A percentile compares a stretch with the other conserved stretches of the same genome.
phyloP scores from a whole-genome alignment of 352 stramenopile genomes.

The Phytopythium vexans region DNA sequence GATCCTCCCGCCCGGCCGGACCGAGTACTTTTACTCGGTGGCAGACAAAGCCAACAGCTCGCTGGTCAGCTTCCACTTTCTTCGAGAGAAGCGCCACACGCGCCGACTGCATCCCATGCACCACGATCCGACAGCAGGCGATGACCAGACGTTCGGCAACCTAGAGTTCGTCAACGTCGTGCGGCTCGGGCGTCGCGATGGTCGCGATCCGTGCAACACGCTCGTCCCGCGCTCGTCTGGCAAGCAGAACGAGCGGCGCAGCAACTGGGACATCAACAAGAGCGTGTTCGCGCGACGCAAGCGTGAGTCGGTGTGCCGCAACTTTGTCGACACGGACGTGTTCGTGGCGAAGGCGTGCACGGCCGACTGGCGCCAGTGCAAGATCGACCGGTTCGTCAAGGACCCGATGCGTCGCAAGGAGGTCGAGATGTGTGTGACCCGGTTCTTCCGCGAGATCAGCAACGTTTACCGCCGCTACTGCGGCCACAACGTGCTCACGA shows the following conservation, averaged over 20 bases:
- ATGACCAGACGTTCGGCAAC: constrained; percentile 18
- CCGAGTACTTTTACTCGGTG: constrained; percentile 76
- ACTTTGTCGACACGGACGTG: constrained; percentile 62
- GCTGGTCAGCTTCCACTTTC: constrained; percentile 3
- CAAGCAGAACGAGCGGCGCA: constrained; percentile 29
- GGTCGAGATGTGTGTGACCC: constrained; percentile 48
- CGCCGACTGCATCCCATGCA: constrained; percentile 9
- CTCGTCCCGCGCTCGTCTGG: constrained; percentile 52
- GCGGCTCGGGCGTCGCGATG: constrained; percentile 45
- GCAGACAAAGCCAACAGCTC: constrained; percentile 12
- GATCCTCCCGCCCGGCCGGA: constrained; percentile 66
- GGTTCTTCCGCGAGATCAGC: constrained; percentile 52
- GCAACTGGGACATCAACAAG: constrained; percentile 80
- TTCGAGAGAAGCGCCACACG: constrained; percentile 33
- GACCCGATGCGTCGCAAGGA: constrained; percentile 50
- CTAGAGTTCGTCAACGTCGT: constrained; percentile 54
- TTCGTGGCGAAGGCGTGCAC: constrained; percentile 63
- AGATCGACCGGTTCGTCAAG: constrained; percentile 74
- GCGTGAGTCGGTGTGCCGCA: constrained; percentile 55
- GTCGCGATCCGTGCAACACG: constrained; percentile 68
- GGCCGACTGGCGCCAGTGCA: constrained; percentile 72
- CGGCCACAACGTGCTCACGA: constrained; percentile 55
- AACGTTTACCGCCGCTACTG: constrained; percentile 69
- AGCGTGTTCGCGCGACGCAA: constrained; percentile 64
- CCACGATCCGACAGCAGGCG: background rate